These are phyloP conservation scores for Cercospora sp. DNA, from an alignment of 2,329 filamentous ascomycete genomes.

Conservation along the genomic window DNA sequence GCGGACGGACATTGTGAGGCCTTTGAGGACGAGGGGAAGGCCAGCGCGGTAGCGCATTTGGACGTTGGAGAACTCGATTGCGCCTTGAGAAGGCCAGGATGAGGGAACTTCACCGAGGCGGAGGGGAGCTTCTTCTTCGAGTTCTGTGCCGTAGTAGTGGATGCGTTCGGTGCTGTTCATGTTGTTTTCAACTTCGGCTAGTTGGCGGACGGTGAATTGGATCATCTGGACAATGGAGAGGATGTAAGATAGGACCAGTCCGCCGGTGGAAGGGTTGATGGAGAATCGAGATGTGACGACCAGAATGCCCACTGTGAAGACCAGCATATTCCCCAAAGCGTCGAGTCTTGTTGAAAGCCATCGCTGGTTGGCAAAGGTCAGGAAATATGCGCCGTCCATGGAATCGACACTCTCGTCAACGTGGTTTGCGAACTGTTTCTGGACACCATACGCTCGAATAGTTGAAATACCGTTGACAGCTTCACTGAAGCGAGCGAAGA, in stretches of 20 bases:
- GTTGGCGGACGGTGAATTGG: slow-evolving; percentile 89
- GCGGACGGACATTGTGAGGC: slow-evolving; percentile 64
- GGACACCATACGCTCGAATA: slow-evolving; percentile 85
- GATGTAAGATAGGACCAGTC: slow-evolving; percentile 90
- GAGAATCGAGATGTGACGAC: slow-evolving; percentile 89
- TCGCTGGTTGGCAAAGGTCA: slow-evolving; percentile 93
- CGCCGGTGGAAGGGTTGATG: slow-evolving; percentile 79
- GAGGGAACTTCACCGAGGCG: slow-evolving; percentile 70
- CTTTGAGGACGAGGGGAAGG: slow-evolving; percentile 52
- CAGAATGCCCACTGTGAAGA: slow-evolving; percentile 84
- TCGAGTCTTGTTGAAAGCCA: slow-evolving; percentile 89
- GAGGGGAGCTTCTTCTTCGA: slow-evolving; percentile 86
- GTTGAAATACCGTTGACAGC: slow-evolving; percentile 79
- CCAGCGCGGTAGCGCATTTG: slow-evolving; percentile 55
- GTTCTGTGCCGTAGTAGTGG: slow-evolving; percentile 80
- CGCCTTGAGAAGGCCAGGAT: slow-evolving; percentile 83
- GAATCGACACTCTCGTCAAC: slow-evolving; percentile 76
- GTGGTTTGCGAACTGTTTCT: slow-evolving; percentile 69
- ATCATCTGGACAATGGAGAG: slow-evolving; percentile 92
- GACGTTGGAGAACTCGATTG: slow-evolving; percentile 56
- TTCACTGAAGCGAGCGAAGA: slow-evolving; percentile 91
- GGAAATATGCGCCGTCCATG: slow-evolving; percentile 92
- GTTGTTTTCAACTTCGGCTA: slow-evolving; percentile 94
- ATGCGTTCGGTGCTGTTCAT: slow-evolving; percentile 96
- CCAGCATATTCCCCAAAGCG: slow-evolving; percentile 76